phyloP scores from a whole-genome alignment of 192 early-diverging fungal genomes.

The Coemansia sp. region DNA sequence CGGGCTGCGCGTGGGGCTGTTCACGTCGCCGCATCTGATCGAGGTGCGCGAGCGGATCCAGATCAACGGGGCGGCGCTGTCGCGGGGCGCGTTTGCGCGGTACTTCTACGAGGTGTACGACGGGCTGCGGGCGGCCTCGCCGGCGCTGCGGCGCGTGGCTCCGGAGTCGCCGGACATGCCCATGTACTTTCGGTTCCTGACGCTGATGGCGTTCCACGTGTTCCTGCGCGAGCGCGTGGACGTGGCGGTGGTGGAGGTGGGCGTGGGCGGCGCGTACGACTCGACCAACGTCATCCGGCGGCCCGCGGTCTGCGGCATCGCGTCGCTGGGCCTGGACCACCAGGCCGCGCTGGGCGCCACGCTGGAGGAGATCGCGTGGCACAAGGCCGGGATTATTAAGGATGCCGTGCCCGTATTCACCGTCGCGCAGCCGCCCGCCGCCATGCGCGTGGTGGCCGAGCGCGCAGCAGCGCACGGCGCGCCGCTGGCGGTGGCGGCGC shows the following conservation, averaged over 20 bases:
- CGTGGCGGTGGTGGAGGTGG: conserved; percentile 76
- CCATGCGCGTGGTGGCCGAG: conserved; percentile 60
- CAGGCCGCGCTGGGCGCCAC: conserved; percentile 66
- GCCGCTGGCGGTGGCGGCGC: conserved; percentile 24
- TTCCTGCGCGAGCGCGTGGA: conserved; percentile 82
- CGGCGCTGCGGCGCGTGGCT: conserved; percentile 22
- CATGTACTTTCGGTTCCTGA: conserved; percentile 88
- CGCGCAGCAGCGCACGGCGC: conserved; percentile 65
- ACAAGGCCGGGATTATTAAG: conserved; percentile 84
- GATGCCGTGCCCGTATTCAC: conserved; percentile 64
- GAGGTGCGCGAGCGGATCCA: conserved; percentile 91
- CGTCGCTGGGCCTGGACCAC: conserved; percentile 78
- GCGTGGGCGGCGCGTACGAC: conserved; percentile 81
- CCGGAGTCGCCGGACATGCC: conserved; percentile 44
- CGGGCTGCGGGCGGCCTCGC: conserved; percentile 46
- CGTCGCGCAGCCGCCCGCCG: conserved; percentile 64
- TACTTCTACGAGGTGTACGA: conserved; percentile 89
- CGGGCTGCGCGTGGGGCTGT: conserved; percentile 65
- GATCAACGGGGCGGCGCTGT: conserved; percentile 81
- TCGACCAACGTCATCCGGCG: conserved; percentile 71
- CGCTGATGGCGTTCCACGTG: conserved; percentile 82
- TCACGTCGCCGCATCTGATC: conserved; percentile 89
- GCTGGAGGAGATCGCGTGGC: conserved; percentile 72
- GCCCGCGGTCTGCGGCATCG: conserved; percentile 75
- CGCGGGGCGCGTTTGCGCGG: conserved; percentile 67